Evolutionary conservation across 306 rosid genomes (phyloP), one percentile per base, ranked within the genome.

Genomic region (Pueraria montana): DNA sequence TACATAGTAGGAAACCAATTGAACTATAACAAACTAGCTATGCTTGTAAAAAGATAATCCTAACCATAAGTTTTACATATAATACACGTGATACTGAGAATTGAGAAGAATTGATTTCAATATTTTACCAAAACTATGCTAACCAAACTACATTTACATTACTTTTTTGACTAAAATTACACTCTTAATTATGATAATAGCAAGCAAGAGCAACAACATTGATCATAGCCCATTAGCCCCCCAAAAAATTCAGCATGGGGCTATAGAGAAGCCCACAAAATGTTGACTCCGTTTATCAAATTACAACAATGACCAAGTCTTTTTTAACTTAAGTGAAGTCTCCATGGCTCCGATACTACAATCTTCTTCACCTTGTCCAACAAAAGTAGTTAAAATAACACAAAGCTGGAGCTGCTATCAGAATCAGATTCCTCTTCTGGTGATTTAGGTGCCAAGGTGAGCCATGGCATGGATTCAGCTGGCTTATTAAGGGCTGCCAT

Each of bases 381-480:
- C 50, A 27, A 45, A 64, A 72, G 26, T 32, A 3, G 4, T 46
- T 58, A 74, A 74, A 69, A 9, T 58, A 26, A 72, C 66, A 56
- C 68, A 58, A 77, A 67, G 38, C 59, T 64, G 59, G 82, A 72
- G 72, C 82, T 58, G 80, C 84, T 61, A 79, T 86, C 80, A 74
- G 86, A 68, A 82, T 38, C 88, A 74, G 87, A 69, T 83, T 32
- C 88, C 13, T 64, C 87, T 58, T 74, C 85, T 4, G 86, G 85
- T 6, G 87, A 66, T 52, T 85, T 87, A 8, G 94, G 90, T 38
- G 93, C 89, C 91, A 95, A 84, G 24, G 89, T 88, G 17, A 95
- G 92, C 97, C 99, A 93, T 20, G 92, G 11, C 81, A 80, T 85
- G 42, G 80, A 52, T 69, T 85, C 89, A 18, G 56, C 66, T 42